phyloP scores from a whole-genome alignment of 768 basidiomycete species.

The Rhodotorula toruloides region DNA sequence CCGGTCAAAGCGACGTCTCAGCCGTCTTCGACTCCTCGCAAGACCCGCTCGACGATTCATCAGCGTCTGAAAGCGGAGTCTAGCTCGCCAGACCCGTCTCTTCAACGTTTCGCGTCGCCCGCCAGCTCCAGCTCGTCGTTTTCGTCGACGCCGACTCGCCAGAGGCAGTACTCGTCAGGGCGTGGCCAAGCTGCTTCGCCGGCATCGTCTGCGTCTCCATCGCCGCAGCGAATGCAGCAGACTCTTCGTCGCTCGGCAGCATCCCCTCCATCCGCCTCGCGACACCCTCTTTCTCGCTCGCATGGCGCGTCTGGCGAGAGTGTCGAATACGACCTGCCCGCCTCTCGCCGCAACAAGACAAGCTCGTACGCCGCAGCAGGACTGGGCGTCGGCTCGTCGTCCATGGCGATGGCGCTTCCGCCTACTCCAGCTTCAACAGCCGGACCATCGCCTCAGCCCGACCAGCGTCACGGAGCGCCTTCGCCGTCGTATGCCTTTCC shows the following conservation, averaged over 20 bases:
- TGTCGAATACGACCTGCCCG: conserved; percentile 1
- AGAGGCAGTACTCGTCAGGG: background rate
- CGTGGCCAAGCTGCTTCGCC: background rate
- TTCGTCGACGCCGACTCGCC: background rate
- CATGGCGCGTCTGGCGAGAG: background rate
- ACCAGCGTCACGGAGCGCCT: background rate
- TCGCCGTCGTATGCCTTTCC: background rate
- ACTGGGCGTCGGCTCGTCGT: background rate
- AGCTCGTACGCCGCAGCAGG: background rate
- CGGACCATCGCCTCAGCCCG: too few relatives aligned
- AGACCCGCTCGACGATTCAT: conserved; percentile 7
- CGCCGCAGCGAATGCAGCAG: conserved; percentile 12
- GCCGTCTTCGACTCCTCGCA: conserved; percentile 1
- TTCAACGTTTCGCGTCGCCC: background rate
- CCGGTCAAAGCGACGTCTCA: background rate
- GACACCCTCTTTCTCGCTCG: conserved; percentile 13
- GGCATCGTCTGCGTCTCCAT: conserved; percentile 9
- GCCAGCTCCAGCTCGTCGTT: background rate
- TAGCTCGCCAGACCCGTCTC: background rate
- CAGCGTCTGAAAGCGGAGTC: background rate
- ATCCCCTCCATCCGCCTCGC: background rate
- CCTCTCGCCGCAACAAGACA: background rate
- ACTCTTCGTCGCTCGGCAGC: background rate
- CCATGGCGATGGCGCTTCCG: background rate
- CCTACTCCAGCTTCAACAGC: too few relatives aligned